phyloP scores from a whole-genome alignment of 139 green algal genomes.

The Auxenochlorella protothecoides region DNA sequence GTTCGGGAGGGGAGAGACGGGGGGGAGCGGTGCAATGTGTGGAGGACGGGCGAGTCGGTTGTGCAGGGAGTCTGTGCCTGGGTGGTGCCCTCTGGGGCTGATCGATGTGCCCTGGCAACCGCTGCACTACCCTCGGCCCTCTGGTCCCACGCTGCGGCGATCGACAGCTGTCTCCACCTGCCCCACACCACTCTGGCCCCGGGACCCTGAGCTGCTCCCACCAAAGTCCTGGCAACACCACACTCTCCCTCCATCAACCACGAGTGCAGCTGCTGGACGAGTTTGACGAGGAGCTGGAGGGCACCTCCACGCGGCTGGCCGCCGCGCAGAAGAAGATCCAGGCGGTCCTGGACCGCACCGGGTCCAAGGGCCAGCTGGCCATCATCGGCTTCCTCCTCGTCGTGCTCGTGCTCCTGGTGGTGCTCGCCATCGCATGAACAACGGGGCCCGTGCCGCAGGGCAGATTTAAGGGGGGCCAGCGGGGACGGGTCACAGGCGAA shows the following conservation, averaged over 20 bases:
- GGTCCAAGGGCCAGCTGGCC: conserved; percentile 55
- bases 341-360: conserved; percentile 59
- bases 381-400: conserved; percentile 51
- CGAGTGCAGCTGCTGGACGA: conserved; percentile 53
- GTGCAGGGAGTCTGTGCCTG: not conserved
- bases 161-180: not conserved
- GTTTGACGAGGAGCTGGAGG: conserved; percentile 66
- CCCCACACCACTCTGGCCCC: not conserved
- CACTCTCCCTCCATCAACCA: no score
- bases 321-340: conserved; percentile 67
- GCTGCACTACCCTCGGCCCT: not conserved
- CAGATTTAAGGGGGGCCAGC: no score
- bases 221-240: no score
- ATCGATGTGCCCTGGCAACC: not conserved
- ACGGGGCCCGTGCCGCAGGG: no score
- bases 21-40: not conserved
- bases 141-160: not conserved
- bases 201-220: no score
- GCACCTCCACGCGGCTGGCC: conserved; percentile 47
- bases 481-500: not conserved
- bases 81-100: not conserved
- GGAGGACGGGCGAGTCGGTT: not conserved
- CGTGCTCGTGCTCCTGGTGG: conserved; percentile 14
- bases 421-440: conserved; percentile 10
- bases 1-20: no score